Evolutionary conservation across 2,329 filamentous ascomycete species (phyloP).

Genomic region (Aspergillus cejpii): DNA sequence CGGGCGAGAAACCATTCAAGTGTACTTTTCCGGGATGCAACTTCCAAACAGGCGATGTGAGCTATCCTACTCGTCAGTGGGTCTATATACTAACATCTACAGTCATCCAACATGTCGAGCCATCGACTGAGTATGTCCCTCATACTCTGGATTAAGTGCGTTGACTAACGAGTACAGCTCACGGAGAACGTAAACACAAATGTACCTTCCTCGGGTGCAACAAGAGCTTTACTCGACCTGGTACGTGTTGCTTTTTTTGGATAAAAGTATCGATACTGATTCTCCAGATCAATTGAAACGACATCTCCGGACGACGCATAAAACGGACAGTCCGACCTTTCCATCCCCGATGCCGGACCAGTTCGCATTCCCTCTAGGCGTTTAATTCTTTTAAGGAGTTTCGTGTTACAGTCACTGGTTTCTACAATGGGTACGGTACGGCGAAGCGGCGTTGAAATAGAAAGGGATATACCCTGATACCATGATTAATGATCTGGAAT

Average conservation of each 20-base stretch:
- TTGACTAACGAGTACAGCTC: slow-evolving; percentile 22
- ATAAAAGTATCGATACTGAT: slow-evolving; percentile 1
- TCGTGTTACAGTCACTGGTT: too few relatives aligned
- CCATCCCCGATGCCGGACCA: slow-evolving; percentile 22
- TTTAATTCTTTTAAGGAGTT: slow-evolving; percentile 13
- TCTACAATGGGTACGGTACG: not conserved
- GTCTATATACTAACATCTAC: slow-evolving; percentile 1
- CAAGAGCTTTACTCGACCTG: slow-evolving; percentile 42
- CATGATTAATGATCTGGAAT: not conserved
- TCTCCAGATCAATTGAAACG: slow-evolving; percentile 38
- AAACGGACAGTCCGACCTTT: slow-evolving; percentile 18
- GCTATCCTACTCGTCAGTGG: slow-evolving; percentile 10
- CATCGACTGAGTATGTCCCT: slow-evolving; percentile 38
- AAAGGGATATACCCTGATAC: not conserved
- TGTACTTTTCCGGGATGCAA: slow-evolving; percentile 40
- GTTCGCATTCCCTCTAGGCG: slow-evolving; percentile 16
- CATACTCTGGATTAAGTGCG: not conserved
- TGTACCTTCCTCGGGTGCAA: slow-evolving; percentile 35
- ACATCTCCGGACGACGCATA: slow-evolving; percentile 36
- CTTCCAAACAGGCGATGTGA: slow-evolving; percentile 41
- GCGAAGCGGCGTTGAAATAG: not conserved
- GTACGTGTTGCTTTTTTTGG: slow-evolving; percentile 22
- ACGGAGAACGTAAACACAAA: slow-evolving; percentile 40
- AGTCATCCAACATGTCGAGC: slow-evolving; percentile 44
- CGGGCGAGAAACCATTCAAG: slow-evolving; percentile 41